These are phyloP conservation scores for Penicillium waksmanii DNA, from an alignment of 495 filamentous ascomycete species.

Conservation along the genomic window DNA sequence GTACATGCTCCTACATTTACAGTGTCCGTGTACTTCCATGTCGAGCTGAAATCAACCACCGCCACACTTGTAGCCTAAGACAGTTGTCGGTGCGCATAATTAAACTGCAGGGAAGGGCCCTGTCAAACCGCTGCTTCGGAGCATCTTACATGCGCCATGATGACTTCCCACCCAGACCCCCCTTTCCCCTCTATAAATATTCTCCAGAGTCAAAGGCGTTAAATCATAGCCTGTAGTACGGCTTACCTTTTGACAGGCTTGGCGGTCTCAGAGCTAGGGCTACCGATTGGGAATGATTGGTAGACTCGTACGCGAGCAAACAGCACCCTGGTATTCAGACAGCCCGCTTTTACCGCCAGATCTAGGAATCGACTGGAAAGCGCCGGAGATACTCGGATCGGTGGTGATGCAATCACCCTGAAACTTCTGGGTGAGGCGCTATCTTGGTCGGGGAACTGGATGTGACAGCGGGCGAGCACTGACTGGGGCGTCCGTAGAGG, in stretches of 20 bases:
- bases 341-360: slow-evolving; percentile 21
- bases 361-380: slow-evolving; percentile 10
- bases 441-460: slow-evolving; percentile 12
- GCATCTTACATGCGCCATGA: not conserved
- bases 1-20: slow-evolving; percentile 1
- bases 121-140: slow-evolving; percentile 8
- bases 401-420: slow-evolving; percentile 28
- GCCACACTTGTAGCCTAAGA: slow-evolving; percentile 7
- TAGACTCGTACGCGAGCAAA: not conserved
- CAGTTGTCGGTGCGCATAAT: slow-evolving; percentile 8
- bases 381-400: slow-evolving; percentile 26
- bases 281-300: not conserved
- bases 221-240: not conserved
- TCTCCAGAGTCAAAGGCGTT: not conserved
- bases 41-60: not conserved
- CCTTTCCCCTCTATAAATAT: not conserved
- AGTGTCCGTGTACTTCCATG: slow-evolving; percentile 3
- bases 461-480: slow-evolving; percentile 30
- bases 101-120: slow-evolving; percentile 19
- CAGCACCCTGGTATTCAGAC: not conserved
- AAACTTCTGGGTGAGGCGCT: slow-evolving; percentile 27
- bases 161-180: not conserved
- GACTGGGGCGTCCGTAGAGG: slow-evolving; percentile 8
- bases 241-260: slow-evolving; percentile 1
- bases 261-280: not conserved